These are phyloP conservation scores for Cornus florida DNA, from an alignment of 148 eudicot species.

Conservation along the genomic window DNA sequence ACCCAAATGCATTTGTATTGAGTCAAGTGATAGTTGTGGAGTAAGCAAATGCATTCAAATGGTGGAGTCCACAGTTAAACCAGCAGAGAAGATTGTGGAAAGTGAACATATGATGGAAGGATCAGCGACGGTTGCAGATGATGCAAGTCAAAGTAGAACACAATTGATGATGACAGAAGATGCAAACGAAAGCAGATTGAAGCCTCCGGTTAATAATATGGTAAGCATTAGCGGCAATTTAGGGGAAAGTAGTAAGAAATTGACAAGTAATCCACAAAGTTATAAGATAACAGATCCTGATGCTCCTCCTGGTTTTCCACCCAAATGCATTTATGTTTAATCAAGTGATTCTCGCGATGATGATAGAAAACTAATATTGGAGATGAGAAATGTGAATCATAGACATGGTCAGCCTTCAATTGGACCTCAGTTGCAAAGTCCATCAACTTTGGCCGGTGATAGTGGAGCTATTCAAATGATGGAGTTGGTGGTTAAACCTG, in stretches of 20 bases:
- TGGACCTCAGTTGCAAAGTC: background rate
- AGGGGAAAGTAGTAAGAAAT: background rate
- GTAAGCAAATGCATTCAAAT: background rate
- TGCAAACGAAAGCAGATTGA: background rate
- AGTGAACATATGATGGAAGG: too few relatives aligned
- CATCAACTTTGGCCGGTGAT: background rate
- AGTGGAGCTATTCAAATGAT: background rate
- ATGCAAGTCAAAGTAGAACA: background rate
- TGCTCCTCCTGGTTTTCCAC: constrained; percentile 12
- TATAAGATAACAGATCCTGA: background rate
- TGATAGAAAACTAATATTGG: background rate
- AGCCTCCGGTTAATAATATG: too few relatives aligned
- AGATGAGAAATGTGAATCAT: too few relatives aligned
- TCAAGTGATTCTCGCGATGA: background rate
- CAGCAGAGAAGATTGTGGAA: too few relatives aligned
- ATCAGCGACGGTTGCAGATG: background rate
- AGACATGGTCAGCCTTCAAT: too few relatives aligned
- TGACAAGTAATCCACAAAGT: background rate
- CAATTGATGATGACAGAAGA: too few relatives aligned
- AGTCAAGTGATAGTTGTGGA: background rate
- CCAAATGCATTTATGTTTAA: background rate
- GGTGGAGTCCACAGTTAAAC: background rate
- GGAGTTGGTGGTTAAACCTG: too few relatives aligned
- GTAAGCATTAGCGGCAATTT: background rate
- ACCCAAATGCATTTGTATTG: background rate